Conservation (phyloP, 768 basidiomycete genomes). For the Tephrocybe rancida region DNA sequence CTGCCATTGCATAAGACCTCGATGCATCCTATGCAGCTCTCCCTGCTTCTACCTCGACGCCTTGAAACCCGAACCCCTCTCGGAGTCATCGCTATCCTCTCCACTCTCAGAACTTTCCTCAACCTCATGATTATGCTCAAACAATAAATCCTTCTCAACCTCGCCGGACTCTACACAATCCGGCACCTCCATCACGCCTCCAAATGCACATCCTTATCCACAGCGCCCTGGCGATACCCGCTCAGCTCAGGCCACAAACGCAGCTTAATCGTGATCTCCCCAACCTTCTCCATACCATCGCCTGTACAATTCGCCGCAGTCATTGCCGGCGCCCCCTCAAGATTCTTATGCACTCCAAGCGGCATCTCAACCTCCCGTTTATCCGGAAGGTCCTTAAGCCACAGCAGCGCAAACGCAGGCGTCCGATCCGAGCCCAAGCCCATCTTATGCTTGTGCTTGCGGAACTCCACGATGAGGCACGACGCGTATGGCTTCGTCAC, state of each 20-base stretch:
- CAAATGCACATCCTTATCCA: slow-evolving; percentile 35
- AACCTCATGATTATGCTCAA: no score
- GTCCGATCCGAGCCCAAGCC: slow-evolving; percentile 34
- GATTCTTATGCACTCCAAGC: slow-evolving; percentile 29
- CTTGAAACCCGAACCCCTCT: no score
- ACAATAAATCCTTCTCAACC: slow-evolving; percentile 21
- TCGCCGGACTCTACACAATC: slow-evolving; percentile 40
- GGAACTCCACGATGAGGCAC: slow-evolving; percentile 40
- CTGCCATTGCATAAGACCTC: no score
- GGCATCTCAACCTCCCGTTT: slow-evolving; percentile 29
- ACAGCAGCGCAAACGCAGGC: slow-evolving; percentile 38
- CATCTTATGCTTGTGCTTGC: slow-evolving; percentile 23
- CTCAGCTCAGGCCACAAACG: slow-evolving; percentile 43
- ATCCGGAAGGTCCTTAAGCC: slow-evolving; percentile 46
- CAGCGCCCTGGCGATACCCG: slow-evolving; percentile 39
- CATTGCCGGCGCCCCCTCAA: slow-evolving; percentile 21
- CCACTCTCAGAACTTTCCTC: no score
- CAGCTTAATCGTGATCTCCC: slow-evolving; percentile 36
- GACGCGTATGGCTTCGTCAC: slow-evolving; percentile 42
- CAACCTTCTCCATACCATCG: slow-evolving; percentile 28
- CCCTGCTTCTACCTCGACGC: no score
- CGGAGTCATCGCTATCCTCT: no score
- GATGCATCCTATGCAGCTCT: no score
- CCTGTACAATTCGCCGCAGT: slow-evolving; percentile 27
- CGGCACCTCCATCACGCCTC: slow-evolving; percentile 42